Evolutionary conservation across 768 basidiomycete species (phyloP).

Genomic region (Mycena amicta): DNA sequence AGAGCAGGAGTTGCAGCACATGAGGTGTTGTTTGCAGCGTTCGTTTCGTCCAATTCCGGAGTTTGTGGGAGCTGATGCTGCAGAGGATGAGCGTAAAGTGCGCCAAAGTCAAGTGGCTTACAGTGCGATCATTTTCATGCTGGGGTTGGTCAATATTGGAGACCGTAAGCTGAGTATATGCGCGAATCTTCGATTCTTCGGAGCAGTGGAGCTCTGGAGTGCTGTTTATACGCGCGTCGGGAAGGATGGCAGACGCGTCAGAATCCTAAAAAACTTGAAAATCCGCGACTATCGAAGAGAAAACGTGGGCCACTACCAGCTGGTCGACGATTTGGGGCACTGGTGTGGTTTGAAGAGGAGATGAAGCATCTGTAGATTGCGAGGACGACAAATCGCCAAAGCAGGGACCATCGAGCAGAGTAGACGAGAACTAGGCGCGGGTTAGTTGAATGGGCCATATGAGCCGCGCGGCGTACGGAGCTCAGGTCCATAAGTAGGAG

Average conservation of each 20-base stretch:
- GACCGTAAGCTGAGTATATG: conserved; percentile 10
- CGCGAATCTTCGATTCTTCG: not conserved
- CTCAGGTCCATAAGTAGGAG: not conserved
- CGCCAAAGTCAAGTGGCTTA: no score
- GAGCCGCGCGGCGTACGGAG: not conserved
- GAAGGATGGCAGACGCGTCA: no score
- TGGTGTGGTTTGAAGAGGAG: conserved; percentile 14
- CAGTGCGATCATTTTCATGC: no score
- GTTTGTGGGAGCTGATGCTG: no score
- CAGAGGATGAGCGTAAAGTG: no score
- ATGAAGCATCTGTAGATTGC: conserved; percentile 22
- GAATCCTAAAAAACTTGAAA: no score
- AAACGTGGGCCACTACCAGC: no score
- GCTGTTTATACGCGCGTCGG: not conserved
- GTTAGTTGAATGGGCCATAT: not conserved
- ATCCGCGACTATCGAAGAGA: no score
- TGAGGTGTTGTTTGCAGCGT: no score
- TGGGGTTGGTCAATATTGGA: not conserved
- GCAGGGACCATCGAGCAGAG: conserved; percentile 25
- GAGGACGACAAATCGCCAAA: conserved; percentile 29
- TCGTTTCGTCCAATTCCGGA: no score
- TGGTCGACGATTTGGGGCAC: not conserved
- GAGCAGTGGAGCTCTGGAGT: not conserved
- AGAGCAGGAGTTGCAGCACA: no score
- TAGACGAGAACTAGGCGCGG: conserved; percentile 8